phyloP scores from a whole-genome alignment of 2,329 filamentous ascomycete genomes.

The Cercospora sp. region DNA sequence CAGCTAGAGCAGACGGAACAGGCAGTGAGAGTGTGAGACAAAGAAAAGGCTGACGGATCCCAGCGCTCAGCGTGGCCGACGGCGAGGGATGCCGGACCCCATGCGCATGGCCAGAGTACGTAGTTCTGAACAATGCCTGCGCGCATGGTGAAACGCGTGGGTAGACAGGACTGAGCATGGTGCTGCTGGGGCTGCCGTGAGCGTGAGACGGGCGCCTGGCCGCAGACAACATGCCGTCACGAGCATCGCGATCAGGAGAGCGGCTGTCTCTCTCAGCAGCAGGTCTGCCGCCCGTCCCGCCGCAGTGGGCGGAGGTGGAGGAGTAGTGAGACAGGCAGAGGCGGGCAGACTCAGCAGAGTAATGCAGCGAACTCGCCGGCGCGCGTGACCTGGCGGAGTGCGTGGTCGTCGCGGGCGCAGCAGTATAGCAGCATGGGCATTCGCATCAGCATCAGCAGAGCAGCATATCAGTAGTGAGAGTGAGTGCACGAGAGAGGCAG shows the following conservation, averaged over 20 bases:
- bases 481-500: background rate
- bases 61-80: slow-evolving; percentile 16
- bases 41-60: slow-evolving; percentile 21
- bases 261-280: background rate
- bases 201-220: slow-evolving; percentile 10
- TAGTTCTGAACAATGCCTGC: slow-evolving; percentile 17
- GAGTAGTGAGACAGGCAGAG: slow-evolving; percentile 1
- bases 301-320: background rate
- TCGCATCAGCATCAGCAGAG: background rate
- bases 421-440: background rate
- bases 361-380: background rate
- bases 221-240: slow-evolving; percentile 13
- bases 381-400: background rate
- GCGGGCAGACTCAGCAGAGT: background rate
- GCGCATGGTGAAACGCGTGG: slow-evolving; percentile 21
- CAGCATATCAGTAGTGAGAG: background rate
- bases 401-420: background rate
- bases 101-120: slow-evolving; percentile 9
- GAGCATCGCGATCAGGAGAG: background rate
- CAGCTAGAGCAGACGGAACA: slow-evolving; percentile 14
- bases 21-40: slow-evolving; percentile 18
- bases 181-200: slow-evolving; percentile 1
- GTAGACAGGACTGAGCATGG: slow-evolving; percentile 11
- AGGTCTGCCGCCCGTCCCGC: background rate
- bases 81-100: slow-evolving; percentile 19